Evolutionary conservation across 306 rosid genomes (phyloP).

Genomic region (Coriaria nepalensis): DNA sequence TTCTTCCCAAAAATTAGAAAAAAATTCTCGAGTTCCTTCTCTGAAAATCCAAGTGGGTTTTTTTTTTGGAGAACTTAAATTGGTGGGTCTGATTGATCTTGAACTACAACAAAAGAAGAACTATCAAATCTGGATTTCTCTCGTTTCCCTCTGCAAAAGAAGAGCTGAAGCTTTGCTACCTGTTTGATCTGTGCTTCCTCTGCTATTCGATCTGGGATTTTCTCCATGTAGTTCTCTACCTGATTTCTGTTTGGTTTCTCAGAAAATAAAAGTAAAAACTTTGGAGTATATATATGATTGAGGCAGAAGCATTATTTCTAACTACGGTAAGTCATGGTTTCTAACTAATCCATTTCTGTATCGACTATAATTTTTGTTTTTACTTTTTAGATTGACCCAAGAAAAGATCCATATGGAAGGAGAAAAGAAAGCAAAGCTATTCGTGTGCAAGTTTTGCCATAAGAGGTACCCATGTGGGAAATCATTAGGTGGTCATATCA

Average conservation of each 20-base stretch:
- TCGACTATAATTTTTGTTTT: conserved; percentile 4
- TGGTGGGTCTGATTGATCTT: conserved; percentile 32
- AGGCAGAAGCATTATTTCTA: no score
- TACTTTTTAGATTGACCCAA: conserved; percentile 12
- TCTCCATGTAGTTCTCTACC: no score
- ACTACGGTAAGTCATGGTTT: conserved; percentile 23
- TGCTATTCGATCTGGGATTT: no score
- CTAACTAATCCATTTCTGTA: no score
- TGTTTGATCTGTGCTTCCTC: no score
- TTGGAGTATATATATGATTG: no score
- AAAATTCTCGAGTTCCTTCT: background rate
- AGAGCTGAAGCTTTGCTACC: background rate
- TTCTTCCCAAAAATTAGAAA: conserved; percentile 13
- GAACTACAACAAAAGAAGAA: conserved; percentile 28
- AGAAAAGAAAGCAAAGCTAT: conserved; percentile 35
- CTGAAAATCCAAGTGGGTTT: no score
- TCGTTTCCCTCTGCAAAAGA: conserved; percentile 31
- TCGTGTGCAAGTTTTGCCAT: conserved; percentile 60
- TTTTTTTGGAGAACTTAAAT: no score
- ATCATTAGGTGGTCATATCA: conserved; percentile 68
- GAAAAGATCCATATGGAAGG: conserved; percentile 19
- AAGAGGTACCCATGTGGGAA: conserved; percentile 58
- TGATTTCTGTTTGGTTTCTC: no score
- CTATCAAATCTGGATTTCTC: conserved; percentile 66
- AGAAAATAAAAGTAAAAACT: no score